These are phyloP conservation scores for Penicillium aurantiogriseum DNA, from an alignment of 2,329 filamentous ascomycete species.

Conservation along the genomic window DNA sequence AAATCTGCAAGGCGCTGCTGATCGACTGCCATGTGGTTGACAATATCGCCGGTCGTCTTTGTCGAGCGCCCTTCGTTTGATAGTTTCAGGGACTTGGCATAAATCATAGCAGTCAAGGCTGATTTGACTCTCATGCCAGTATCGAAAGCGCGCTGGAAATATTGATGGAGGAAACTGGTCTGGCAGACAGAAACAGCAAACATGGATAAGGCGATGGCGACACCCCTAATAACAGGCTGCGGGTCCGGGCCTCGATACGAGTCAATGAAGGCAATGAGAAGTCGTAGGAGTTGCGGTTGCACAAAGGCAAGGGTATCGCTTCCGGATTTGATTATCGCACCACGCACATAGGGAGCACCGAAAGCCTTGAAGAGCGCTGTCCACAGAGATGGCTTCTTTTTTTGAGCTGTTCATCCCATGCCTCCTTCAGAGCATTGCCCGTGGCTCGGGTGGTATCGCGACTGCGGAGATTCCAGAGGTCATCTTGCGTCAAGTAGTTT, in stretches of 20 bases:
- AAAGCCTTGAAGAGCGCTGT: constrained; percentile 79
- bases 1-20: constrained; percentile 92
- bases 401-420: constrained; percentile 74
- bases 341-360: constrained; percentile 77
- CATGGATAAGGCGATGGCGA: constrained; percentile 87
- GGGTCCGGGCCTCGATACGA: constrained; percentile 67
- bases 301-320: constrained; percentile 84
- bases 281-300: constrained; percentile 84
- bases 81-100: constrained; percentile 82
- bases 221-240: constrained; percentile 78
- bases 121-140: constrained; percentile 97
- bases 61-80: constrained; percentile 87
- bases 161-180: constrained; percentile 90
- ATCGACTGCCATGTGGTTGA: constrained; percentile 99
- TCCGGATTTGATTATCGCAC: constrained; percentile 80
- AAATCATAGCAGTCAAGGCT: constrained; percentile 84
- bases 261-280: constrained; percentile 78
- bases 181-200: constrained; percentile 83
- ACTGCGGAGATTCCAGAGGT: constrained; percentile 87
- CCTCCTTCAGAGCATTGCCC: constrained; percentile 64
- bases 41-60: constrained; percentile 95
- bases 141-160: constrained; percentile 93
- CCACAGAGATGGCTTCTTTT: constrained; percentile 80
- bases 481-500: constrained; percentile 86
- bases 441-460: constrained; percentile 76